Base-by-base conservation (phyloP, 140 eudicot genomes). In the Oenanthe javanica region DNA sequence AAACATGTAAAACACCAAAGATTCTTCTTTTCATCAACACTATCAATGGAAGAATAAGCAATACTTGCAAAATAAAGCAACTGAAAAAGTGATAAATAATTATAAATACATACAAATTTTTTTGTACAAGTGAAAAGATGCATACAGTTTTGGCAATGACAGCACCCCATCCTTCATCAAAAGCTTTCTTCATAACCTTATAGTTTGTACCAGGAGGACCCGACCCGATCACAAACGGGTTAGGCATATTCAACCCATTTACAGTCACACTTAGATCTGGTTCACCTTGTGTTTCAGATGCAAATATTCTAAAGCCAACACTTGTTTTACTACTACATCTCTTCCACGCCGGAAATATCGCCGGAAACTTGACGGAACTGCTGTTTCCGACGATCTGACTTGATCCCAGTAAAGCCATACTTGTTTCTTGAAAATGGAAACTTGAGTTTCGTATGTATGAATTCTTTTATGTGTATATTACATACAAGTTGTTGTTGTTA, bases 131-230 rank as follows among this genome's bases (percentile, higher is more conserved):
- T 55, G 21, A 67, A 69, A 72, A 27, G 4, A 80, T 63, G 4
- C 21, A 31, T 93, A 95, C 99, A 80, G 99, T 95, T 87, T 95
- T 95, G 73, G 99, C 97, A 78, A 95, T 95, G 63, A 95, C 99
- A 54, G 89, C 99, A 79, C 99, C 99, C 99, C 99, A 95, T 0
- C 99, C 99, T 86, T 95, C 99, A 86, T 95, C 97, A 81, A 95
- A 95, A 31, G 99, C 99, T 69, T 89, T 89, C 80, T 91, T 95
- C 99, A 95, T 95, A 36, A 95, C 99, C 43, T 87, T 89, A 75
- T 92, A 93, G 77, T 95, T 95, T 72, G 99, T 95, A 4, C 99
- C 99, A 1, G 99, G 99, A 19, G 99, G 99, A 79, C 99, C 99
- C 87, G 99, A 95, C 85, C 99, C 99, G 89, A 95, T 90, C 1